phyloP scores from a whole-genome alignment of 495 filamentous ascomycete species.

The Aspergillus steynii region DNA sequence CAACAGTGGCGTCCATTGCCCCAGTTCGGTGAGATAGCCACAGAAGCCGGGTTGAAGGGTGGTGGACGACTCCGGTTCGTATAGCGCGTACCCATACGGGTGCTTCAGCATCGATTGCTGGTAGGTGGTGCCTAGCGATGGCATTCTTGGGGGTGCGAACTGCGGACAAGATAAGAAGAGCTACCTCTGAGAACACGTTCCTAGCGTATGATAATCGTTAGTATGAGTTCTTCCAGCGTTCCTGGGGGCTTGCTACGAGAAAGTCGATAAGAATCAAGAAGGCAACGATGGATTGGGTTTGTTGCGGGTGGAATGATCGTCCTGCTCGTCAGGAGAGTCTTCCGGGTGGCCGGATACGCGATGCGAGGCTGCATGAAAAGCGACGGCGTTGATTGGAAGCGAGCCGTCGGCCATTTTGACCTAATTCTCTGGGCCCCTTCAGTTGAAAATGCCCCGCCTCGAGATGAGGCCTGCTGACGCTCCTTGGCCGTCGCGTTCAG shows the following conservation, averaged over 20 bases:
- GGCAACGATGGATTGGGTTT: not conserved
- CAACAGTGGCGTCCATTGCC: conserved; percentile 11
- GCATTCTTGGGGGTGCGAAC: not conserved
- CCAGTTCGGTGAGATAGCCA: conserved; percentile 12
- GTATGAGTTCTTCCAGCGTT: not conserved
- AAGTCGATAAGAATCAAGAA: not conserved
- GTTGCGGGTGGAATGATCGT: too few species aligned
- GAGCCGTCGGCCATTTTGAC: not conserved
- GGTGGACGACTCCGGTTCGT: conserved; percentile 9
- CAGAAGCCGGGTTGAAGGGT: conserved; percentile 10
- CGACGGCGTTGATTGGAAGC: not conserved
- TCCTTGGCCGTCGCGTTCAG: not conserved
- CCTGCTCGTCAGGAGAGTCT: not conserved
- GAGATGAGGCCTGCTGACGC: not conserved
- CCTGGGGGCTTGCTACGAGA: not conserved
- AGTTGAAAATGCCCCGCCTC: not conserved
- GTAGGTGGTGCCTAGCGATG: conserved; percentile 3
- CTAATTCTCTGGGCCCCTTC: not conserved
- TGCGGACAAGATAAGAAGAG: not conserved
- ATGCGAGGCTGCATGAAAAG: not conserved
- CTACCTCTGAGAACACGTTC: not conserved
- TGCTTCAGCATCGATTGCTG: conserved; percentile 11
- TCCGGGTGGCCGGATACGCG: not conserved
- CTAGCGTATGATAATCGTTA: not conserved
- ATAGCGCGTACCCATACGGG: conserved; percentile 9